phyloP scores from a whole-genome alignment of 495 filamentous ascomycete species.

The Letharia lupina region DNA sequence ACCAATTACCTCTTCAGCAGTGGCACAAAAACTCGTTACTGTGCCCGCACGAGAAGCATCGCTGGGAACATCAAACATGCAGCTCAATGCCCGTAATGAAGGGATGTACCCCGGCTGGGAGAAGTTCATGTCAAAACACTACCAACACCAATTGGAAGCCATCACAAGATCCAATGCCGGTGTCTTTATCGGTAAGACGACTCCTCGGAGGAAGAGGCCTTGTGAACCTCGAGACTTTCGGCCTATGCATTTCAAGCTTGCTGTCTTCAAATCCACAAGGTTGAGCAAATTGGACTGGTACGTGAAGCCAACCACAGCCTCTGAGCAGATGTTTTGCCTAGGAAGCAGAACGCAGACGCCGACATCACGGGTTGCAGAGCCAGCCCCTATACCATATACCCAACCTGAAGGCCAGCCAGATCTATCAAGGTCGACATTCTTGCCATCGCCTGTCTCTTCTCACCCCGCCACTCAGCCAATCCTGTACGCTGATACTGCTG shows the following conservation, averaged over 20 bases:
- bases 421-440: neutral
- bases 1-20: neutral
- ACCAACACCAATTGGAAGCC: conserved; percentile 15
- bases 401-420: neutral
- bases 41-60: neutral
- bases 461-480: neutral
- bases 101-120: conserved; percentile 1
- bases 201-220: conserved; percentile 13
- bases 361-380: neutral
- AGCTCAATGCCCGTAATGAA: neutral
- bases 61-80: neutral
- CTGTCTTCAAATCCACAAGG: conserved; percentile 11
- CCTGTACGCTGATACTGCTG: neutral
- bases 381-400: neutral
- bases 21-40: neutral
- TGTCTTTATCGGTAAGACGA: conserved; percentile 15
- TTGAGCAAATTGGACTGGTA: conserved; percentile 9
- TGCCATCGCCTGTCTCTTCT: neutral
- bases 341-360: neutral
- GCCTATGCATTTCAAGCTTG: conserved; percentile 9
- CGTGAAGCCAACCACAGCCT: neutral
- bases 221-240: conserved; percentile 14
- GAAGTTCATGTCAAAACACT: conserved; percentile 11
- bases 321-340: neutral
- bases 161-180: conserved; percentile 12